Percentiles rank a stretch among this genome's conserved stretches.
Evolutionary conservation across 2,329 filamentous ascomycete species (phyloP).

Genomic region (Emmonsiellopsis sp.): DNA sequence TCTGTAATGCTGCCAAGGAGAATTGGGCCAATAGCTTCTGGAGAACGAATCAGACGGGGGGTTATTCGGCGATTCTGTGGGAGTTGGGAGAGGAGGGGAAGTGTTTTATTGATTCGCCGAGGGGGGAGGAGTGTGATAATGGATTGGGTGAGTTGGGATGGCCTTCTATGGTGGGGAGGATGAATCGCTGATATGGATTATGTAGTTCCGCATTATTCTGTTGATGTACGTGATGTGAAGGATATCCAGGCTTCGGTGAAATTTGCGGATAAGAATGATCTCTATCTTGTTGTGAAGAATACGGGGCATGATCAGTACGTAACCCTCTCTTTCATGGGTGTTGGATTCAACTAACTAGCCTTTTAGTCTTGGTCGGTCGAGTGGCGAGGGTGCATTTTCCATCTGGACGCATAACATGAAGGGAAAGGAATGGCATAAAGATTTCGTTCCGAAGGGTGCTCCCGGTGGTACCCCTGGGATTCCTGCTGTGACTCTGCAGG

Average conservation of each 20-base stretch:
- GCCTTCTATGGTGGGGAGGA: not conserved
- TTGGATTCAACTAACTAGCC: not conserved
- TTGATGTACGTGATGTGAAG: slow-evolving; percentile 9
- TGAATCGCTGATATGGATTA: not conserved
- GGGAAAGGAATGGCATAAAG: slow-evolving; percentile 17
- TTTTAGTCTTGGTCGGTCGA: slow-evolving; percentile 17
- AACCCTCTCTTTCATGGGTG: not conserved
- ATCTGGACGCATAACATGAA: slow-evolving; percentile 24
- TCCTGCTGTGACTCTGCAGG: slow-evolving; percentile 19
- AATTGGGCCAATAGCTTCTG: slow-evolving; percentile 14
- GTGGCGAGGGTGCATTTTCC: slow-evolving; percentile 17
- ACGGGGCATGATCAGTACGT: slow-evolving; percentile 21
- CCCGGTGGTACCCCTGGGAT: slow-evolving; percentile 10
- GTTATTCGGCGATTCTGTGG: slow-evolving; percentile 21
- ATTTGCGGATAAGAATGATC: slow-evolving; percentile 18
- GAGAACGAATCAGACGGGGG: slow-evolving; percentile 18
- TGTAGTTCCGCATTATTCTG: slow-evolving; percentile 18
- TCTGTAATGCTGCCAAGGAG: slow-evolving; percentile 11
- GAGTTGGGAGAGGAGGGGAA: slow-evolving; percentile 19
- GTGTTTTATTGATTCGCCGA: slow-evolving; percentile 20
- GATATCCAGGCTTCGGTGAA: slow-evolving; percentile 10
- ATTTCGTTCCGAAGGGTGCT: slow-evolving; percentile 15
- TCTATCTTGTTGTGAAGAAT: slow-evolving; percentile 22
- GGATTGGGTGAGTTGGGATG: slow-evolving; percentile 13
- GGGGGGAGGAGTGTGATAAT: slow-evolving; percentile 14